Base-by-base conservation (phyloP, 116 monocot species). In the Trichopus zeylanicus region DNA sequence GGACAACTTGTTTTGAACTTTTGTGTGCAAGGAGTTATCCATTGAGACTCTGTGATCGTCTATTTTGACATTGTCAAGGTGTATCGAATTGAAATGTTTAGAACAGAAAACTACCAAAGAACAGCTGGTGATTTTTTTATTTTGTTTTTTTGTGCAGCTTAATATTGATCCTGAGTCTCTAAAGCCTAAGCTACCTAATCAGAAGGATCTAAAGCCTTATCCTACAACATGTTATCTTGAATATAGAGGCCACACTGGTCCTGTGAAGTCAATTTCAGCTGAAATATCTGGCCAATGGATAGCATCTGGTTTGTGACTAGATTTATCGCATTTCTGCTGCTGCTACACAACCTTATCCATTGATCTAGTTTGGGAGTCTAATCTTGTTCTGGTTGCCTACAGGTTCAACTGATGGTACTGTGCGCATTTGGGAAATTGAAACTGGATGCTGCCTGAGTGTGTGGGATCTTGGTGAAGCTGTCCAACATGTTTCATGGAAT, bases 111-210 rank as follows among this genome's bases (percentile, higher is more conserved):
- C 13, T n/a, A 16, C 8, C 13, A 15, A 42, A 3, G n/a, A 42
- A 42, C 12, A 42, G n/a, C n/a, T n/a, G n/a, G n/a, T n/a, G n/a
- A n/a, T n/a, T n/a, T n/a, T n/a, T n/a, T 12, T 42, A 13, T 55
- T 29, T 6, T 29, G 51, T 59, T 31, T 53, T 12, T 29, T 42
- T 65, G 69, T 56, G 24, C 82, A 97, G 97, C 76, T 97, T 72
- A 85, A 91, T 62, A 97, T 97, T 46, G 91, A 97, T 72, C 97
- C 97, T 24, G 97, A 97, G 73, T 75, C 91, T 60, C 78, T 97
- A 33, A 97, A 85, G 62, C 97, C 97, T 13, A 97, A 87, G 71
- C 67, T 91, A 57, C 97, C 97, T 5, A 91, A 73, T 54, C 69
- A 70, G 62, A 97, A 97, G 61, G 97, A 97, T 77, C 70, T 97